These are phyloP conservation scores for Fusarium newnesense DNA, from an alignment of 2,329 filamentous ascomycete genomes.

Conservation along the genomic window DNA sequence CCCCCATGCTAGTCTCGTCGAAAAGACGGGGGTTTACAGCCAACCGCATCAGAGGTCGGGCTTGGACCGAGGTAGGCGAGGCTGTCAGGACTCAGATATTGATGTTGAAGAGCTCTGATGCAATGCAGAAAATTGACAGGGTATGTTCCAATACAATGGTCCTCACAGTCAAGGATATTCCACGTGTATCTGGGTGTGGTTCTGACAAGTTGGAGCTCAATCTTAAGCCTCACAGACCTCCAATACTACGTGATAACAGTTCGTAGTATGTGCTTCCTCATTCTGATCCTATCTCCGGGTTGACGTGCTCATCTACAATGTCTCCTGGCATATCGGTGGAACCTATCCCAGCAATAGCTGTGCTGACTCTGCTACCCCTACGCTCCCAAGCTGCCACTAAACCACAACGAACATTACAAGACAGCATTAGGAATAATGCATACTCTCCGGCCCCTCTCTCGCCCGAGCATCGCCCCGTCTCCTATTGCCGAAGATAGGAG, in stretches of 20 bases:
- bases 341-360: neutral
- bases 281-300: slow-evolving; percentile 2
- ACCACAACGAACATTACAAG: neutral
- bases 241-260: neutral
- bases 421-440: neutral
- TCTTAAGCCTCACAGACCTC: neutral
- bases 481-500: neutral
- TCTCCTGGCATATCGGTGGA: neutral
- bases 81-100: neutral
- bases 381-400: neutral
- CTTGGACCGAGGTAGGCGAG: neutral
- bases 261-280: neutral
- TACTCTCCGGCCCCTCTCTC: neutral
- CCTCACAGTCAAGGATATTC: neutral
- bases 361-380: neutral
- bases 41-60: neutral
- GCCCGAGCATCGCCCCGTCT: neutral
- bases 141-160: neutral
- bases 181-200: neutral
- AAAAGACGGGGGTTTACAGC: neutral
- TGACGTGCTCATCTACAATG: neutral
- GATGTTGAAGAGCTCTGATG: neutral
- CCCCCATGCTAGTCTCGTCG: neutral
- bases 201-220: neutral
- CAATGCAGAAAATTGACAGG: neutral